Conservation (phyloP, 2,329 filamentous ascomycete genomes). For the Cordyceps militaris region DNA sequence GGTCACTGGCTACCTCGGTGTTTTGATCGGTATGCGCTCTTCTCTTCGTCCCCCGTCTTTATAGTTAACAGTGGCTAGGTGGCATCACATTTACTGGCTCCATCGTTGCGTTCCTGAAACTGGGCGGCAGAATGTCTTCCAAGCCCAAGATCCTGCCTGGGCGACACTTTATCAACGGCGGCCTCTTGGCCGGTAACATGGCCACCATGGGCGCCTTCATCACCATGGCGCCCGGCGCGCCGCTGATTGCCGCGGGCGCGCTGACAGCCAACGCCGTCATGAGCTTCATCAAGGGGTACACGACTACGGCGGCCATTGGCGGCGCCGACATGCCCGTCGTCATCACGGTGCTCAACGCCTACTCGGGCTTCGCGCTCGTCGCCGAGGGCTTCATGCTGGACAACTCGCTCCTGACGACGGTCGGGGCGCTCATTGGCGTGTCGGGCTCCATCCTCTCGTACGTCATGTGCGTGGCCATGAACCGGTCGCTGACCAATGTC, state of each 20-base stretch:
- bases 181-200: conserved; percentile 66
- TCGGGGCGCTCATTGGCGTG: conserved; percentile 81
- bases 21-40: conserved; percentile 59
- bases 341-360: conserved; percentile 84
- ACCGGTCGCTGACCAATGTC: conserved; percentile 80
- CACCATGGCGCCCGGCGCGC: conserved; percentile 72
- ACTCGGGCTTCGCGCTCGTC: conserved; percentile 83
- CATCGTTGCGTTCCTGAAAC: conserved; percentile 82
- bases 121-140: conserved; percentile 76
- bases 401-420: conserved; percentile 75
- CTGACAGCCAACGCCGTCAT: conserved; percentile 68
- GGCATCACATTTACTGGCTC: conserved; percentile 89
- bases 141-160: conserved; percentile 66
- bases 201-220: conserved; percentile 81
- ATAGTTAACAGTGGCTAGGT: conserved; percentile 27
- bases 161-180: conserved; percentile 66
- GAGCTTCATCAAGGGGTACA: conserved; percentile 80
- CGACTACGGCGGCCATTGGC: conserved; percentile 80
- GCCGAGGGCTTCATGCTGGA: conserved; percentile 90
- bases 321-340: conserved; percentile 94
- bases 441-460: conserved; percentile 85
- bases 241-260: conserved; percentile 70
- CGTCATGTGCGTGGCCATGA: conserved; percentile 86
- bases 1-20: conserved; percentile 78
- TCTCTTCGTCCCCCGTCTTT: background rate